Base-by-base conservation (phyloP, 495 filamentous ascomycete species). In the Tuber microsphaerosporum region DNA sequence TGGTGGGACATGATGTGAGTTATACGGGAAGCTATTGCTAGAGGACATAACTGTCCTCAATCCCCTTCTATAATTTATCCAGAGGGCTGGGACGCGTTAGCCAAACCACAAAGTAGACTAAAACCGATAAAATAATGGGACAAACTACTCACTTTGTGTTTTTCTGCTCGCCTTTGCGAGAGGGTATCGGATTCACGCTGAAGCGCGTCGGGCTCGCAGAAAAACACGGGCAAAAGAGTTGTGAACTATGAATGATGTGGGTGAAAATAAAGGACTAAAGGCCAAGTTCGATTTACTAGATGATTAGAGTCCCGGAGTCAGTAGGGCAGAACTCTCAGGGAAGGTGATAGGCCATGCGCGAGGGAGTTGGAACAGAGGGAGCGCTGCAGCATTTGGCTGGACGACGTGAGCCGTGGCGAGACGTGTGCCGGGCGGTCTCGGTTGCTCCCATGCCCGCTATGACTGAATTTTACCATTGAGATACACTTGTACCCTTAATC, bases 361-460 rank as follows among this genome's bases (percentile, higher is more conserved):
- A 48, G 9, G 48, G 42, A 73, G 48, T 42, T 39, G 42, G 41
- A 73, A 61, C 10, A 73, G 43, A 39, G 43, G n/a, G 22, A 73
- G n/a, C 12, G 41, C 72, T 56, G n/a, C 6, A 26, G 22, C 42
- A 73, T 73, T 31, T 73, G 37, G 72, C 42, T 73, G 46, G 72
- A 46, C 39, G 56, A 61, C 26, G 22, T 74, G 71, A 51, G 44
- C 20, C 73, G 73, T 74, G 41, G 26, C 42, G 26, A 43, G 41
- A 9, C 56, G 56, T 65, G 51, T 31, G 56, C 34, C 16, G 56
- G 56, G 56, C 0, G 26, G 56, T 34, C 56, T 65, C 31, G 26
- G 56, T 65, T 65, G 56, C 56, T 65, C 26, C 22, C 7, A 22
- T 0, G 14, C 2, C 56, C 26, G 31, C 56, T 8, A 17, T 26